Evolutionary conservation across 495 filamentous ascomycete species (phyloP).

Genomic region (Sphaerosporella brunnea): DNA sequence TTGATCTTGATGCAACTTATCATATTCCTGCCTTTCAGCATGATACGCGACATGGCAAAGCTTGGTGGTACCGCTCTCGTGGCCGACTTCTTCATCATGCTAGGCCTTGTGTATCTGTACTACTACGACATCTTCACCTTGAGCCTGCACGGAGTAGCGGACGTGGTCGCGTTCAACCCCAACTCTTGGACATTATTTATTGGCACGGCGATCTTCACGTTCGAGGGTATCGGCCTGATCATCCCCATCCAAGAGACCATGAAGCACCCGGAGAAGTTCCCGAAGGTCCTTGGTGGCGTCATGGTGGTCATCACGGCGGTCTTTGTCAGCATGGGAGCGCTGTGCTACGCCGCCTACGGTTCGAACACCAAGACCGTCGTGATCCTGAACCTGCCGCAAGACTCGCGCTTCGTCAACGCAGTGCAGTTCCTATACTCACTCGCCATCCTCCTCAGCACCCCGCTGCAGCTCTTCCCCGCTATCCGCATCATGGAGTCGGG

Average conservation of each 20-base stretch:
- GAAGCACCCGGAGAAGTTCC: slow-evolving; percentile 74
- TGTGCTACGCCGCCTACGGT: slow-evolving; percentile 92
- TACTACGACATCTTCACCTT: slow-evolving; percentile 79
- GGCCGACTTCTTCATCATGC: slow-evolving; percentile 82
- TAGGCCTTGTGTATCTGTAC: slow-evolving; percentile 84
- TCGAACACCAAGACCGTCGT: slow-evolving; percentile 90
- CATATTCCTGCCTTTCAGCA: slow-evolving; percentile 78
- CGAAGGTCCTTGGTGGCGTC: slow-evolving; percentile 62
- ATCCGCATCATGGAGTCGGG: slow-evolving; percentile 55
- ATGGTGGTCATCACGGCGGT: slow-evolving; percentile 89
- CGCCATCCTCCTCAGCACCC: slow-evolving; percentile 83
- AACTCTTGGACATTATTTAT: slow-evolving; percentile 91
- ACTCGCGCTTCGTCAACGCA: slow-evolving; percentile 84
- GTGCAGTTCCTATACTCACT: slow-evolving; percentile 92
- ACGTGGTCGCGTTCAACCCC: slow-evolving; percentile 73
- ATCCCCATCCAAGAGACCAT: slow-evolving; percentile 97
- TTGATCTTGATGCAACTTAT: slow-evolving; percentile 86
- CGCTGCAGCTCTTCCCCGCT: slow-evolving; percentile 89
- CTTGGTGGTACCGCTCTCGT: slow-evolving; percentile 77
- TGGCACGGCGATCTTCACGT: slow-evolving; percentile 96
- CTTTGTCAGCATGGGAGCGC: slow-evolving; percentile 75
- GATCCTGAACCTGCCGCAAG: slow-evolving; percentile 87
- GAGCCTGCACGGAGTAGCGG: slow-evolving; percentile 54
- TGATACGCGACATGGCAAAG: slow-evolving; percentile 91
- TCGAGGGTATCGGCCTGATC: slow-evolving; percentile 94